Conservation (phyloP, 2,329 filamentous ascomycete genomes). For the Macroventuria anomochaeta region DNA sequence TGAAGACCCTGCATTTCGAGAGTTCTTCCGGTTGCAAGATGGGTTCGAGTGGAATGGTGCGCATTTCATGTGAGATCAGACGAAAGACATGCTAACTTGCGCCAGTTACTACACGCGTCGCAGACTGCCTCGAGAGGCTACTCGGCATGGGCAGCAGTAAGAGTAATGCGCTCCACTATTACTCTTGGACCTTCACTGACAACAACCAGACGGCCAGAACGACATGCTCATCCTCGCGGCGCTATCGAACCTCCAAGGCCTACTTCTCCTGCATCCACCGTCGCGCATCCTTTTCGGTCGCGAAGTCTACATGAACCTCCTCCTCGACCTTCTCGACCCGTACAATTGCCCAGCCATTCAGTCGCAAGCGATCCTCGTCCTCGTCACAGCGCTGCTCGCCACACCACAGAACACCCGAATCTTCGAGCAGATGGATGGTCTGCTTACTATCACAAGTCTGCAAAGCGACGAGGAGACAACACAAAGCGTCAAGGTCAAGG, state of each 20-base stretch:
- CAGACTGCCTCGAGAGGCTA: constrained; percentile 83
- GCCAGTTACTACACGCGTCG: constrained; percentile 78
- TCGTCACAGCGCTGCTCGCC: constrained; percentile 87
- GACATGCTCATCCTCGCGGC: constrained; percentile 88
- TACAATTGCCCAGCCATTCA: constrained; percentile 90
- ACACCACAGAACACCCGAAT: constrained; percentile 86
- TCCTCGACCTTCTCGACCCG: constrained; percentile 92
- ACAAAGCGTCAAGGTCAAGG: constrained; percentile 89
- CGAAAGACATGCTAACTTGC: constrained; percentile 1
- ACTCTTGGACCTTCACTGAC: constrained; percentile 13
- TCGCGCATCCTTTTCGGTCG: constrained; percentile 86
- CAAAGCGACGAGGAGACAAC: constrained; percentile 89
- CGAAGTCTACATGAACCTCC: constrained; percentile 94
- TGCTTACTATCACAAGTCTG: constrained; percentile 87
- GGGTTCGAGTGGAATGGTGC: constrained; percentile 94
- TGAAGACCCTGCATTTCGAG: constrained; percentile 86
- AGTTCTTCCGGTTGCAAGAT: constrained; percentile 96
- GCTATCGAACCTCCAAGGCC: constrained; percentile 86
- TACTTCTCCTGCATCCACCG: constrained; percentile 85
- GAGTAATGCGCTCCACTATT: constrained; percentile 22
- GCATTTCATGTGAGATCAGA: constrained; percentile 17
- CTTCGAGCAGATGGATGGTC: constrained; percentile 89
- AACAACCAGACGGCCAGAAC: constrained; percentile 71
- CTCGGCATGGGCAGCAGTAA: constrained; percentile 74
- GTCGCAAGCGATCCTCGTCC: constrained; percentile 84